These are phyloP conservation scores for Picea glauca DNA, from an alignment of 75 land plant genomes.

Conservation along the genomic window DNA sequence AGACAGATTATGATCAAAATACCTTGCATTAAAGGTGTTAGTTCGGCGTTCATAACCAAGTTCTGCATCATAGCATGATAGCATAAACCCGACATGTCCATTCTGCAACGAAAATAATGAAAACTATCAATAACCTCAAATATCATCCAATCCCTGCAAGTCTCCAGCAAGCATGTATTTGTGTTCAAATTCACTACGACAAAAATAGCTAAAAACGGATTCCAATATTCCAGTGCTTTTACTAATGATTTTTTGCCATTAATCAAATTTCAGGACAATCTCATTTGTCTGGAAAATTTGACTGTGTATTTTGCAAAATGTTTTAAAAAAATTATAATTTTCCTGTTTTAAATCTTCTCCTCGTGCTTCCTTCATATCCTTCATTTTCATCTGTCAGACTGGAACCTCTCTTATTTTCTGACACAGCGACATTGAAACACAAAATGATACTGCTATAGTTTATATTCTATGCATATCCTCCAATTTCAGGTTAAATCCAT, in stretches of 20 bases:
- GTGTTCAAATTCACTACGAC: not conserved
- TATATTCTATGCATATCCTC: not conserved
- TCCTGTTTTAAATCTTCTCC: not conserved
- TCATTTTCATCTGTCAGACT: not conserved
- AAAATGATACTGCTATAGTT: too few species aligned
- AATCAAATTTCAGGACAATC: too few species aligned
- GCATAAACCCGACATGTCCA: slow-evolving; percentile 54
- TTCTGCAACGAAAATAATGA: slow-evolving; percentile 26
- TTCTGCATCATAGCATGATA: slow-evolving; percentile 59
- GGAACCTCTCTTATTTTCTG: not conserved
- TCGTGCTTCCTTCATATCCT: not conserved
- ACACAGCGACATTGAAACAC: not conserved
- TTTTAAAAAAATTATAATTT: not conserved
- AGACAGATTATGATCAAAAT: not conserved
- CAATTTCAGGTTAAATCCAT: not conserved
- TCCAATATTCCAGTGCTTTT: too few species aligned
- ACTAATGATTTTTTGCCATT: too few species aligned
- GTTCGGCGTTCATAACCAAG: slow-evolving; percentile 36
- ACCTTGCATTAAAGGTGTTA: slow-evolving; percentile 51
- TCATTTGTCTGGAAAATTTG: too few species aligned
- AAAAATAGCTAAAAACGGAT: not conserved
- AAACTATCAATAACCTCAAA: not conserved
- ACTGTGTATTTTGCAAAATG: too few species aligned
- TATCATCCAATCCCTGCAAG: not conserved
- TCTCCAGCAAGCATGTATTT: not conserved